phyloP scores from a whole-genome alignment of 768 basidiomycete species.

The Macrocybe gigantea region DNA sequence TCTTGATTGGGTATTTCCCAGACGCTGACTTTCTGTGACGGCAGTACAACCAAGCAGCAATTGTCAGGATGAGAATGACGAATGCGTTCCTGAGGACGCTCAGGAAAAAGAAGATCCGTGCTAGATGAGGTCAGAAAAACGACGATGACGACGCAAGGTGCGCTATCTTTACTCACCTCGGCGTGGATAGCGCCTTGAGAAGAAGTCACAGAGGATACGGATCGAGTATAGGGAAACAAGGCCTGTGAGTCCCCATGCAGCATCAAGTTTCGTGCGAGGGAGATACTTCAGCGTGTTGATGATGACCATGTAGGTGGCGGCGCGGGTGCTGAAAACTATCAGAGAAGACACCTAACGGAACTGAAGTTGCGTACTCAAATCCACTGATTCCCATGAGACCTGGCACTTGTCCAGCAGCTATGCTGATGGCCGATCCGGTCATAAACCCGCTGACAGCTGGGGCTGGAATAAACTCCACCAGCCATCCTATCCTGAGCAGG shows the following conservation, averaged over 20 bases:
- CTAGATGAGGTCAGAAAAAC: slow-evolving; percentile 23
- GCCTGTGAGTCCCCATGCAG: slow-evolving; percentile 83
- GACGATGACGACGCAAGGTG: neutral
- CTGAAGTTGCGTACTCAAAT: slow-evolving; percentile 56
- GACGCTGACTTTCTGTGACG: slow-evolving; percentile 49
- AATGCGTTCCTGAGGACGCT: slow-evolving; percentile 79
- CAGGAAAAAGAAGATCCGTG: slow-evolving; percentile 71
- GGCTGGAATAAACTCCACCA: slow-evolving; percentile 90
- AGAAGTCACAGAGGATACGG: slow-evolving; percentile 45
- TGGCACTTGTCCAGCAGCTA: slow-evolving; percentile 83
- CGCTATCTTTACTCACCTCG: slow-evolving; percentile 33
- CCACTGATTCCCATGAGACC: slow-evolving; percentile 83
- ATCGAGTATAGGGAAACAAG: slow-evolving; percentile 68
- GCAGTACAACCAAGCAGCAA: slow-evolving; percentile 84
- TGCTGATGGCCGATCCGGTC: slow-evolving; percentile 97
- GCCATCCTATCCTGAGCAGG: slow-evolving; percentile 84
- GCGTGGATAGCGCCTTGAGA: slow-evolving; percentile 56
- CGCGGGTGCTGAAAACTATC: slow-evolving; percentile 61
- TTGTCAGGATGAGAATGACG: slow-evolving; percentile 80
- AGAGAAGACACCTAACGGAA: slow-evolving; percentile 1
- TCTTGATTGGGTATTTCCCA: slow-evolving; percentile 79
- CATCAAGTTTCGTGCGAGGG: slow-evolving; percentile 66
- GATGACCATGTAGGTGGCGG: slow-evolving; percentile 78
- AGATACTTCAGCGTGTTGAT: slow-evolving; percentile 91
- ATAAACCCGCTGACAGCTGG: slow-evolving; percentile 89